A percentile compares a stretch with the other conserved stretches of the same genome.
Conservation (phyloP, 2,329 filamentous ascomycete genomes). For the Penicillium sp. region DNA sequence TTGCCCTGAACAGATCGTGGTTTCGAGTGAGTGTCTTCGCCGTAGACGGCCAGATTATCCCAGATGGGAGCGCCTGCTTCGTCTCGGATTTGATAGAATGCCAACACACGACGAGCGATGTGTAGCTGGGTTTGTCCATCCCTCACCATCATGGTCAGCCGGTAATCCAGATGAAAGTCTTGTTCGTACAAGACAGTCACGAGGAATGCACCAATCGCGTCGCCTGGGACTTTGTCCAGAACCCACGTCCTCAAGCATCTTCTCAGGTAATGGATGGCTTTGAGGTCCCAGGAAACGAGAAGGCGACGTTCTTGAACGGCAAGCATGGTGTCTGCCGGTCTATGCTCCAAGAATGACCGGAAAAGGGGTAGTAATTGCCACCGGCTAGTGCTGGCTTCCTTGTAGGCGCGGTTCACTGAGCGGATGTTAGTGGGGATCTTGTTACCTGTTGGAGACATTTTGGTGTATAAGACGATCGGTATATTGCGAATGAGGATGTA, state of each 20-base stretch:
- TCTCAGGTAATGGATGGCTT: background rate
- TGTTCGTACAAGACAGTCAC: background rate
- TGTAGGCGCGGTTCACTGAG: background rate
- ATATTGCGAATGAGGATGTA: background rate
- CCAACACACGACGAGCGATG: background rate
- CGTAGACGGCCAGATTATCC: background rate
- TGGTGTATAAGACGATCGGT: background rate
- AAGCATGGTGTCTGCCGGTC: background rate
- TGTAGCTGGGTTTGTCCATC: background rate
- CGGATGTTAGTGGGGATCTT: background rate
- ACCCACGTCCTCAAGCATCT: background rate
- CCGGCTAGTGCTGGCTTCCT: background rate
- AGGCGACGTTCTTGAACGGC: background rate
- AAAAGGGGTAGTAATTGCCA: background rate
- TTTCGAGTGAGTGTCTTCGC: background rate
- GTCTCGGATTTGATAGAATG: constrained; percentile 2
- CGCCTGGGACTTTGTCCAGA: background rate
- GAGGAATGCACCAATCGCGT: constrained; percentile 5
- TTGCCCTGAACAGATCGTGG: too few species aligned
- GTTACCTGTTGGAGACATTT: background rate
- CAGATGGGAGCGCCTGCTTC: background rate
- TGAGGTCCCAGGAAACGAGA: constrained; percentile 5
- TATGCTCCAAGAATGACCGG: background rate
- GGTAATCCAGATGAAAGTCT: constrained; percentile 2
- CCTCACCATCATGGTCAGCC: background rate